Base-by-base conservation (phyloP, 2,329 filamentous ascomycete genomes). In the Apiospora rasikravindrae region DNA sequence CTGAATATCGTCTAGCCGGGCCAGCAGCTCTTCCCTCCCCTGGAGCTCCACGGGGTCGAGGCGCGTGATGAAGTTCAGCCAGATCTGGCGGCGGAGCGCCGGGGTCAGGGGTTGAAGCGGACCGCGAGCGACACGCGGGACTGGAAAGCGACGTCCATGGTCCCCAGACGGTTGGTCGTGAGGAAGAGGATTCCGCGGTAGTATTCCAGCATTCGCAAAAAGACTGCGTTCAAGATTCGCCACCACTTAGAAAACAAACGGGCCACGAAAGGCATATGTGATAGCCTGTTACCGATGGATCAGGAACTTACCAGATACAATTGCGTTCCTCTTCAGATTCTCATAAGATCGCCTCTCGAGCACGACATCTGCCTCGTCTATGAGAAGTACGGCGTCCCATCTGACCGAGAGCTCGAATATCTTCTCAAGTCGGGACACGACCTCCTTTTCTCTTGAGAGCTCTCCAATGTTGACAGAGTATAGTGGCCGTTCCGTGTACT, bases 351-450 rank as follows among this genome's bases (percentile, higher is more conserved):
- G 75, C 13, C 75, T 75, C 69, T 82, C 79, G 16, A 83, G 75
- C 71, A 79, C 81, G 1, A 82, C 76, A 71, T 82, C 80, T 16
- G 79, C 80, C 73, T 82, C 80, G 42, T 82, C 80, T 0, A 82
- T 70, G 1, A 81, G 72, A 0, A 82, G 69, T 11, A 76, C 69
- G 6, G 78, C 77, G 16, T 72, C 74, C 76, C 76, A 79, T n/a
- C 72, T 71, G 7, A 57, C 69, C 2, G 75, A 74, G 2, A 70
- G 66, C 33, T 74, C 72, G 45, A 78, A 75, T 6, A 71, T 42
- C 4, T 14, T 37, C 40, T 45, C 66, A 24, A 79, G 13, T 76
- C 80, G 2, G 80, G 22, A 16, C 44, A 47, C 44, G 44, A 47
- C 44, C 22, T 47, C 44, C 19, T 47, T 47, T 22, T 47, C 44